These are phyloP conservation scores for Tieghemiomyces parasiticus DNA, from an alignment of 192 early-diverging fungal species.

Conservation along the genomic window DNA sequence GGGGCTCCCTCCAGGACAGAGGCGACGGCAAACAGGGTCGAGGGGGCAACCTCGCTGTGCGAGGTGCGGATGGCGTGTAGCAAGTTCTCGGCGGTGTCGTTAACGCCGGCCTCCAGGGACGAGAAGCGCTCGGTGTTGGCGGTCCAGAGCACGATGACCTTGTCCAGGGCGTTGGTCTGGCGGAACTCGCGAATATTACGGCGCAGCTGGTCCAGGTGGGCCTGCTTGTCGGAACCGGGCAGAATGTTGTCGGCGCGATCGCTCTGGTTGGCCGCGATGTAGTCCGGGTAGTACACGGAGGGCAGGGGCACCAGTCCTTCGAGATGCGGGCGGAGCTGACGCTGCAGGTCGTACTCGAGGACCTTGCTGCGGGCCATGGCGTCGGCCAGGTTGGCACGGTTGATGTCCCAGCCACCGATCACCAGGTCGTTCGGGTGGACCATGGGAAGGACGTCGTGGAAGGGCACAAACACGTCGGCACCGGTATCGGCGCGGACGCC, in stretches of 20 bases:
- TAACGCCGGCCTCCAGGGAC: conserved; percentile 72
- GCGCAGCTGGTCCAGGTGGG: conserved; percentile 85
- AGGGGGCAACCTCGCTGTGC: conserved; percentile 90
- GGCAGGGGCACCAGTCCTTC: conserved; percentile 71
- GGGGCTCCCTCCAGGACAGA: conserved; percentile 89
- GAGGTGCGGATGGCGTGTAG: conserved; percentile 60
- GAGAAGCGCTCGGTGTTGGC: conserved; percentile 93
- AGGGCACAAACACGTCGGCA: conserved; percentile 87
- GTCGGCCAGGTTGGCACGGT: conserved; percentile 64
- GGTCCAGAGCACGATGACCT: conserved; percentile 95
- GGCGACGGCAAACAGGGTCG: conserved; percentile 91
- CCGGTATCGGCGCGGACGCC: conserved; percentile 57
- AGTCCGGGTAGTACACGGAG: conserved; percentile 98
- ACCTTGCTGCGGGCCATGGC: conserved; percentile 94
- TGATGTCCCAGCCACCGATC: conserved; percentile 98
- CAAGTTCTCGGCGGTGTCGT: conserved; percentile 92
- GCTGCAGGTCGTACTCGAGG: conserved; percentile 91
- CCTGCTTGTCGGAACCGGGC: conserved; percentile 67
- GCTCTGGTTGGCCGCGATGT: conserved; percentile 96
- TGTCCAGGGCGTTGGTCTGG: conserved; percentile 70
- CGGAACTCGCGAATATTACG: conserved; percentile 95
- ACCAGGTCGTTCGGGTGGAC: conserved; percentile 93
- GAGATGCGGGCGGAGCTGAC: conserved; percentile 76
- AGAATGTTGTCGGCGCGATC: conserved; percentile 93
- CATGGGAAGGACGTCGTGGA: conserved; percentile 90